phyloP scores from a whole-genome alignment of 768 basidiomycete genomes.

The Tricholomella constricta region DNA sequence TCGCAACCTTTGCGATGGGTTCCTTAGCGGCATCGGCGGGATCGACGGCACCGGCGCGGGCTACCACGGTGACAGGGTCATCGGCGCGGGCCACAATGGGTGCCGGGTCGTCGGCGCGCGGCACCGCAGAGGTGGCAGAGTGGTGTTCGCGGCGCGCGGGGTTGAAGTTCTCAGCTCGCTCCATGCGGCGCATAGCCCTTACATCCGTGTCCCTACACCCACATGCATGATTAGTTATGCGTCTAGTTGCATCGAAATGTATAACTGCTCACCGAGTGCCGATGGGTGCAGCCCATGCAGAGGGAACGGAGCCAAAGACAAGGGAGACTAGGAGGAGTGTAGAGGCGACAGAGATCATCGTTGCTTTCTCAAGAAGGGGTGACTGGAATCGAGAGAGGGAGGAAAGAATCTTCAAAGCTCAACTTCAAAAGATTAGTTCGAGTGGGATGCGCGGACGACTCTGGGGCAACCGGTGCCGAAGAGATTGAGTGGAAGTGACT shows the following conservation, averaged over 20 bases:
- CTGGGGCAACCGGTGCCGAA: conserved; percentile 24
- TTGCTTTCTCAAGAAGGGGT: conserved; percentile 5
- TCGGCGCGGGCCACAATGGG: neutral
- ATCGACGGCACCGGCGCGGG: too few relatives aligned
- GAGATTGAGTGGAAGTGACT: conserved; percentile 14
- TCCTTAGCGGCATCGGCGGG: neutral
- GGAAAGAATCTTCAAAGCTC: conserved; percentile 13
- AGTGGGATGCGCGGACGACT: conserved; percentile 9
- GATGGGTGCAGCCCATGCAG: conserved; percentile 14
- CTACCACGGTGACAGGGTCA: neutral
- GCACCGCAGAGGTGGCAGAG: conserved; percentile 7
- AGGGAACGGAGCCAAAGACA: conserved; percentile 6
- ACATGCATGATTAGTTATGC: too few relatives aligned
- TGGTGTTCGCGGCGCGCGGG: conserved; percentile 10
- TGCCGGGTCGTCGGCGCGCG: neutral
- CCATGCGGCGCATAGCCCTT: conserved; percentile 11
- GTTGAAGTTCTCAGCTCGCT: neutral
- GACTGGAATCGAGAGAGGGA: conserved; percentile 5
- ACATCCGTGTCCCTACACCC: conserved; percentile 1
- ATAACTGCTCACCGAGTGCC: conserved; percentile 13
- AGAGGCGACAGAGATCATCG: conserved; percentile 18
- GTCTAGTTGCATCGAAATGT: too few relatives aligned
- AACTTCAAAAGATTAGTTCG: conserved; percentile 10
- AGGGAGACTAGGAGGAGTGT: conserved; percentile 14
- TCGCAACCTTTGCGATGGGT: neutral